Evolutionary conservation across 2,329 filamentous ascomycete species (phyloP).

Genomic region (Cladosporium sphaerospermum): DNA sequence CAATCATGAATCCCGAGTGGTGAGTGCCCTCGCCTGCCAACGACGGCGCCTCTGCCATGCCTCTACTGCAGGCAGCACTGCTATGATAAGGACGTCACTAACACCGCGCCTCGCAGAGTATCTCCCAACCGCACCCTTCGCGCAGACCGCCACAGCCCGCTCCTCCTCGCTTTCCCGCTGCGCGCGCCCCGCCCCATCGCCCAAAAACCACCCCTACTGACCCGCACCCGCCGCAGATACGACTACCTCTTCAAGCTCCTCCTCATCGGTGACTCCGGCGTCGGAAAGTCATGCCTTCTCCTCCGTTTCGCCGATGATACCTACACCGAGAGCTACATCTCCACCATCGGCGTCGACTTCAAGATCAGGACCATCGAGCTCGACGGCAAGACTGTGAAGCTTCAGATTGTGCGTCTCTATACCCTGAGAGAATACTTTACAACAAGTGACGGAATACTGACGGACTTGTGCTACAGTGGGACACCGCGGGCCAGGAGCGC

Average conservation of each 20-base stretch:
- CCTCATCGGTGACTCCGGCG: slow-evolving; percentile 99
- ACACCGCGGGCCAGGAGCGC: slow-evolving; percentile 96
- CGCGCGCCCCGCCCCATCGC: background rate
- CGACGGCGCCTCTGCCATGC: slow-evolving; percentile 8
- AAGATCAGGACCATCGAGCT: slow-evolving; percentile 99
- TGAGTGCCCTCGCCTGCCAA: slow-evolving; percentile 47
- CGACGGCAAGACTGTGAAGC: slow-evolving; percentile 98
- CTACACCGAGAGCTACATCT: slow-evolving; percentile 99
- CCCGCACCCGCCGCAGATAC: slow-evolving; percentile 61
- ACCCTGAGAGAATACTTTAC: background rate
- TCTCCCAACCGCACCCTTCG: background rate
- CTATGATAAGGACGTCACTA: background rate
- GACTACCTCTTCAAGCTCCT: slow-evolving; percentile 99
- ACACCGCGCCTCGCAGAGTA: slow-evolving; percentile 7
- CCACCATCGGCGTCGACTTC: slow-evolving; percentile 98
- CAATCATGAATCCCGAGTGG: slow-evolving; percentile 82
- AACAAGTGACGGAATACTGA: background rate
- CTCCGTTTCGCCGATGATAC: slow-evolving; percentile 98
- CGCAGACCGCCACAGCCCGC: slow-evolving; percentile 11
- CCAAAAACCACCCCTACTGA: slow-evolving; percentile 1
- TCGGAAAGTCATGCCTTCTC: slow-evolving; percentile 98
- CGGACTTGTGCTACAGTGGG: slow-evolving; percentile 61
- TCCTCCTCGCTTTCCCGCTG: background rate
- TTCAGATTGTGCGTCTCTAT: slow-evolving; percentile 77
- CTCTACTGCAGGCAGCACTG: slow-evolving; percentile 17